A percentile compares a stretch with the other conserved stretches of the same genome.
Evolutionary conservation across 805 yeast species (phyloP).

Genomic region (Yarrowia sp.): DNA sequence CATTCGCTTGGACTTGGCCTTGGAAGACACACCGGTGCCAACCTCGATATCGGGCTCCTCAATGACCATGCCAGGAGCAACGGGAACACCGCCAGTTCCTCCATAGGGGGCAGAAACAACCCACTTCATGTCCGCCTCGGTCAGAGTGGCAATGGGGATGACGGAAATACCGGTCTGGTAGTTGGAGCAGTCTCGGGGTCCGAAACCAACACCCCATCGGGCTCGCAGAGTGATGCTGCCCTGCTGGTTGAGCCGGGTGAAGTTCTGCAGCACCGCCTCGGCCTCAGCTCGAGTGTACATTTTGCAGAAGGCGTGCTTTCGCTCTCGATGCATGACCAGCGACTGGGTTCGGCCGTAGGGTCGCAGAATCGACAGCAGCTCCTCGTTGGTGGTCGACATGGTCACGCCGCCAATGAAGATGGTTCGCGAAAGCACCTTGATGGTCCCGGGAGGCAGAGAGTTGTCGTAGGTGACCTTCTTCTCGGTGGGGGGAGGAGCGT

Average conservation of each 20-base stretch:
- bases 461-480: constrained; percentile 70
- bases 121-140: constrained; percentile 95
- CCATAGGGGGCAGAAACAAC: constrained; percentile 92
- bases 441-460: constrained; percentile 73
- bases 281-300: constrained; percentile 93
- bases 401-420: constrained; percentile 95
- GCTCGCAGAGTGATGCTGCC: constrained; percentile 74
- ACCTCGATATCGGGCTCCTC: constrained; percentile 99
- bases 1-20: constrained; percentile 89
- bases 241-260: constrained; percentile 64
- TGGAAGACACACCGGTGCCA: constrained; percentile 91
- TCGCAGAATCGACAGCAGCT: constrained; percentile 70
- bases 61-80: constrained; percentile 78
- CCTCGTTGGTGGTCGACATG: constrained; percentile 75
- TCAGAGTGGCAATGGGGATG: constrained; percentile 84
- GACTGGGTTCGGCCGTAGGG: constrained; percentile 94
- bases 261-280: constrained; percentile 74
- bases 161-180: constrained; percentile 88
- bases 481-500: constrained; percentile 30
- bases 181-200: constrained; percentile 98
- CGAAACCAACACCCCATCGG: constrained; percentile 99
- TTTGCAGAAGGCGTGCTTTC: constrained; percentile 96
- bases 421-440: constrained; percentile 88
- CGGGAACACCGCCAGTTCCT: constrained; percentile 89
- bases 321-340: constrained; percentile 81